phyloP scores from a whole-genome alignment of 495 filamentous ascomycete species.

The Talaromyces liani region DNA sequence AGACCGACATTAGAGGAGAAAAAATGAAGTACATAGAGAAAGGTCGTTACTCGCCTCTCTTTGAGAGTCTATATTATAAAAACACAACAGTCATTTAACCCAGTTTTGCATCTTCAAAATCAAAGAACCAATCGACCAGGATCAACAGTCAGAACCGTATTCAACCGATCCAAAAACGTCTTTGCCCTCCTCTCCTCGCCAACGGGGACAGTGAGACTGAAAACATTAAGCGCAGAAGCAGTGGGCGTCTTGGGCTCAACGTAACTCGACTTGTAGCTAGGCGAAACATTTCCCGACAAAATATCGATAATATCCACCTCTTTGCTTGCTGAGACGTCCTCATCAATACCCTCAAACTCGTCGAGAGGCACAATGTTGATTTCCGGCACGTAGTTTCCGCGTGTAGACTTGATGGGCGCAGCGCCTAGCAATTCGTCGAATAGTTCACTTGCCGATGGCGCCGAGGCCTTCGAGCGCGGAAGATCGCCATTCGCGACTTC shows the following conservation, averaged over 20 bases:
- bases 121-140: constrained; percentile 67
- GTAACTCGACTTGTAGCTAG: constrained; percentile 18
- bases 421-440: constrained; percentile 84
- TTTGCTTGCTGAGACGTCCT: constrained; percentile 8
- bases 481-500: constrained; percentile 81
- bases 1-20: not conserved
- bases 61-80: not conserved
- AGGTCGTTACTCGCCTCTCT: not conserved
- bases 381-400: constrained; percentile 64
- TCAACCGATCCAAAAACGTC: constrained; percentile 76
- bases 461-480: constrained; percentile 52
- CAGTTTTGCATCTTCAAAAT: not conserved
- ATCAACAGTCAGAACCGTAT: constrained; percentile 72
- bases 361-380: constrained; percentile 51
- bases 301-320: constrained; percentile 68
- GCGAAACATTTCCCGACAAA: constrained; percentile 45
- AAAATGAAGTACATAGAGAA: not conserved
- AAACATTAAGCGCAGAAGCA: constrained; percentile 57
- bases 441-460: constrained; percentile 69
- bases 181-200: constrained; percentile 73
- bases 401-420: constrained; percentile 44
- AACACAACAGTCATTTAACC: not conserved
- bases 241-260: constrained; percentile 17
- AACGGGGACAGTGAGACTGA: constrained; percentile 68
- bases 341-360: constrained; percentile 13